Evolutionary conservation across 352 stramenopile genomes (phyloP).

Genomic region (Globisporangium apiculatum): DNA sequence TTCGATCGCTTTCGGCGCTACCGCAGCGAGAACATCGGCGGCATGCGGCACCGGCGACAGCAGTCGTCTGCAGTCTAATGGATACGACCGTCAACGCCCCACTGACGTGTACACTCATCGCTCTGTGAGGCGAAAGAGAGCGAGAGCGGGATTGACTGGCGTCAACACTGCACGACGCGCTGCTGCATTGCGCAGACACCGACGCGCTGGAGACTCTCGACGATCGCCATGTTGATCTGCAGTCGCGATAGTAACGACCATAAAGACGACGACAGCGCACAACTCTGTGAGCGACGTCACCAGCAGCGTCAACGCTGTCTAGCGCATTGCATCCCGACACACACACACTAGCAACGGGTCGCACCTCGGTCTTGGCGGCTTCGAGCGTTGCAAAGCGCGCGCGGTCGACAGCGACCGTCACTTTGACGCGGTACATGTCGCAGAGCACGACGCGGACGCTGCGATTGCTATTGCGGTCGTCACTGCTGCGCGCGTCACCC

Average conservation of each 20-base stretch:
- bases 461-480: constrained; percentile 13
- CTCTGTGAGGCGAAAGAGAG: neutral
- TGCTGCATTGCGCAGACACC: constrained; percentile 19
- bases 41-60: constrained; percentile 14
- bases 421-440: constrained; percentile 55
- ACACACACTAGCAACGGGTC: neutral
- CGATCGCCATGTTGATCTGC: constrained; percentile 63
- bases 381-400: constrained; percentile 47
- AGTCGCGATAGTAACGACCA: too few relatives aligned
- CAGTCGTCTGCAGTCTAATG: constrained; percentile 9
- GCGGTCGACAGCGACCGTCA: constrained; percentile 49
- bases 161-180: constrained; percentile 9
- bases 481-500: constrained; percentile 8
- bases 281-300: neutral
- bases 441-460: constrained; percentile 34
- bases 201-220: constrained; percentile 45
- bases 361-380: constrained; percentile 55
- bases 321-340: neutral
- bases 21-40: constrained; percentile 3
- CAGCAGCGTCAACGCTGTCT: neutral
- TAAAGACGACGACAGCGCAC: constrained; percentile 1
- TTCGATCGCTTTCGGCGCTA: constrained; percentile 8
- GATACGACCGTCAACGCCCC: too few relatives aligned
- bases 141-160: neutral
- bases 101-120: too few relatives aligned